A percentile compares a stretch with the other conserved stretches of the same genome.
These are phyloP conservation scores for Cenococcum geophilum DNA, from an alignment of 495 filamentous ascomycete genomes.

Conservation along the genomic window DNA sequence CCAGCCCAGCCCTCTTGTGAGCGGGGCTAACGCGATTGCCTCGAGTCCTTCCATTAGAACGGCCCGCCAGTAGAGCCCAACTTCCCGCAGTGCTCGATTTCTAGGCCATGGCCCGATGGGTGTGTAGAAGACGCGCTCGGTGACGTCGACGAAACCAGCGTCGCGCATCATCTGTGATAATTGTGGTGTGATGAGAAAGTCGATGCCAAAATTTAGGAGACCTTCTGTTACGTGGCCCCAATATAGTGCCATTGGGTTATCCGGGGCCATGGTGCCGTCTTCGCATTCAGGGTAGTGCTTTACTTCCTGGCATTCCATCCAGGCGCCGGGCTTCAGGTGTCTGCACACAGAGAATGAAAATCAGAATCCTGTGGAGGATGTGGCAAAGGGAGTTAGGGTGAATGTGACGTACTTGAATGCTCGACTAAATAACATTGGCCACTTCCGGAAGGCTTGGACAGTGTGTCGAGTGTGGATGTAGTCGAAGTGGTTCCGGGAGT, in stretches of 20 bases:
- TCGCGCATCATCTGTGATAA: slow-evolving; percentile 23
- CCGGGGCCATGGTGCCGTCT: slow-evolving; percentile 6
- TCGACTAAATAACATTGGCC: slow-evolving; percentile 26
- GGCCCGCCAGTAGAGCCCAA: slow-evolving; percentile 7
- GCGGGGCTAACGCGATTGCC: slow-evolving; percentile 40
- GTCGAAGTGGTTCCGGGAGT: slow-evolving; percentile 40
- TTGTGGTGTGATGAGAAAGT: slow-evolving; percentile 2
- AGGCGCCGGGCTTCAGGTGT: slow-evolving; percentile 46
- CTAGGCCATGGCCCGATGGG: slow-evolving; percentile 23
- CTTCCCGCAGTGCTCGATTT: slow-evolving; percentile 9
- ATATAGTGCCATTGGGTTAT: slow-evolving; percentile 26
- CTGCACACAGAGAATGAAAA: not conserved
- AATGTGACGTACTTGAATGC: slow-evolving; percentile 21
- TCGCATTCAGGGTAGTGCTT: slow-evolving; percentile 7
- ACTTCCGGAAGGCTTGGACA: slow-evolving; percentile 45
- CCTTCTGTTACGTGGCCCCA: slow-evolving; percentile 26
- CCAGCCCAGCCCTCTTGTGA: slow-evolving; percentile 52
- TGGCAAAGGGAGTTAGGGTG: not conserved
- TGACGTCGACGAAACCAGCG: slow-evolving; percentile 36
- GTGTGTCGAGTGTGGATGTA: slow-evolving; percentile 50
- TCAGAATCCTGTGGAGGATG: not conserved
- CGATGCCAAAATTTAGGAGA: slow-evolving; percentile 7
- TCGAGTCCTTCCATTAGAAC: slow-evolving; percentile 42
- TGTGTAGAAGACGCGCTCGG: slow-evolving; percentile 28
- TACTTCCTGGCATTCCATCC: slow-evolving; percentile 46